Base-by-base conservation (phyloP, 2,329 filamentous ascomycete genomes). In the Coleophoma eucalyptorum region DNA sequence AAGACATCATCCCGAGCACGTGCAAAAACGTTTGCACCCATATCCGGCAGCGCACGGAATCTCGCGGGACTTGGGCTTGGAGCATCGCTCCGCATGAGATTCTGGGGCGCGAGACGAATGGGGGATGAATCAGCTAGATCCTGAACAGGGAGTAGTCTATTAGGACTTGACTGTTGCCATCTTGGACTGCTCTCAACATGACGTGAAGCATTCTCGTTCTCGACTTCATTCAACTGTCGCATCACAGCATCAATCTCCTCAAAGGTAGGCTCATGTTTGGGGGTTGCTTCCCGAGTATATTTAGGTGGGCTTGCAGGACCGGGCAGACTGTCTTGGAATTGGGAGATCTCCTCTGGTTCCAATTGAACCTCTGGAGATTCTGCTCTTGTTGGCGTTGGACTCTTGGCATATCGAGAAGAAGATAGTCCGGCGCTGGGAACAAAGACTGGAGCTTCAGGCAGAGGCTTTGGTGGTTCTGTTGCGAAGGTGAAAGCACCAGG, bases 171-270 rank as follows among this genome's bases (percentile, higher is more conserved):
- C 40, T 76, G 72, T 15, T 69, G 71, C 74, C 77, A 79, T 35
- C 69, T 66, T 5, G 76, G 68, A 16, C 73, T 67, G 13, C 58
- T 35, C 13, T 50, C 40, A 12, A 21, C 38, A 10, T 58, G 35
- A 11, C 15, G 35, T 6, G 35, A 54, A 18, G 42, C 12, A 26
- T 26, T 26, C 6, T 50, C 34, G 12, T 26, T 21, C 32, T 58
- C 52, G 6, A 35, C 40, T 52, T 85, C 80, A 60, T 90, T 86
- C 60, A 97, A 79, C 53, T 94, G 87, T 57, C 86, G 83, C 90
- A 97, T 96, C 48, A 97, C 84, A 42, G 87, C 90, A 72, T 97
- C 92, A 62, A 97, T 92, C 64, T 97, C 91, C 58, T 93, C 86
- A 60, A 89, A 89, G 0, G 85, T 75, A 6, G 55, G 58, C 40